Base-by-base conservation (phyloP, 305 asterid genomes). In the Fraxinus latifolia region DNA sequence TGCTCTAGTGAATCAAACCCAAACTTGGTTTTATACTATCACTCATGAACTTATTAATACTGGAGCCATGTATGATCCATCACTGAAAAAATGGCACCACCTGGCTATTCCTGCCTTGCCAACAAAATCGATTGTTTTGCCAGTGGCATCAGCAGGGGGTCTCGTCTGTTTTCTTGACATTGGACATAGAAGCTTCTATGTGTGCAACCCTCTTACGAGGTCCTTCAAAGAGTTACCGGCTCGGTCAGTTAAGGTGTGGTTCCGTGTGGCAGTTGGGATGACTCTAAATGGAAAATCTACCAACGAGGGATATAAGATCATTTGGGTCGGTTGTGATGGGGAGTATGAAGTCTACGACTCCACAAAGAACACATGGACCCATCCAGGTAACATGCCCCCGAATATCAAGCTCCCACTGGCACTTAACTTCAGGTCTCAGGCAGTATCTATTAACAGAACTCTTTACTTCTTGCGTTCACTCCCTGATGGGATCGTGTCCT, bases 81-180 rank as follows among this genome's bases (percentile, higher is more conserved):
- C 87, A 0, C 68, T 77, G 60, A 91, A 85, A 87, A 92, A 91
- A 86, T 96, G 99, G 99, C 97, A 92, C 92, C 98, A 92, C 84
- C 97, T 97, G 2, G 87, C 95, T 0, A 84, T 90, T 34, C 95
- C 97, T 3, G 92, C 95, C 3, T 65, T 93, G 88, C 94, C 96
- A 5, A 89, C 98, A 31, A 92, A 92, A 81, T 82, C 87, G 33
- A 92, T 91, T 6, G 91, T 94, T 77, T 81, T 93, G 88, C 99
- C 99, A 5, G 97, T 96, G 83, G 98, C 99, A 68, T 94, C 99
- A 31, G 97, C 94, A 1, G 99, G 99, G 8, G 99, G 99, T 71
- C 98, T 96, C 47, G 89, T 96, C 72, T 96, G 99, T 89, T 94
- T 96, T 89, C 97, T 96, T 9, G 98, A 96, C 67, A 88, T 94